Percentiles rank a stretch among this genome's conserved stretches.
Evolutionary conservation across 108 stramenopile species (phyloP).

Genomic region (Skeletonema marinoi): DNA sequence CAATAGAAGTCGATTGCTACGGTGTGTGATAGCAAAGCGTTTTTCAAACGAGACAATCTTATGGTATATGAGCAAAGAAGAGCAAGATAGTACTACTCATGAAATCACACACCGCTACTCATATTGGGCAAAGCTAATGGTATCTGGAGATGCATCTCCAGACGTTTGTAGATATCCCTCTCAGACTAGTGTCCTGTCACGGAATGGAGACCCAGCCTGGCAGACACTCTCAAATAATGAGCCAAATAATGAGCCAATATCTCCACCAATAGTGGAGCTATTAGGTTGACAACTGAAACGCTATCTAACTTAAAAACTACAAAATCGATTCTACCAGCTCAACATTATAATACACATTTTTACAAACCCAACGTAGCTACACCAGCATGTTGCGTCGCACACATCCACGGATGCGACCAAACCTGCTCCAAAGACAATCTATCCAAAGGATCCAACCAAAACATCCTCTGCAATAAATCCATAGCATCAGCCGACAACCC

Average conservation of each 20-base stretch:
- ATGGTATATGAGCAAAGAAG: conserved; percentile 88
- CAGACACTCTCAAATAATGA: conserved; percentile 43
- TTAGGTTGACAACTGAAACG: conserved; percentile 14
- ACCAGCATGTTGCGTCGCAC: not conserved
- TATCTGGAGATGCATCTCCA: conserved; percentile 58
- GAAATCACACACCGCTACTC: conserved; percentile 58
- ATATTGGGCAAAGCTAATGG: conserved; percentile 72
- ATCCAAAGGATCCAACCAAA: conserved; percentile 83
- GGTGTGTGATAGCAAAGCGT: conserved; percentile 74
- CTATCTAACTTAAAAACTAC: no score
- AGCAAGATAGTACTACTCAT: conserved; percentile 35
- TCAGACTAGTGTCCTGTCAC: conserved; percentile 62
- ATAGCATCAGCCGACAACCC: conserved; percentile 74
- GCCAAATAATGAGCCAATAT: conserved; percentile 19
- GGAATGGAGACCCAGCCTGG: conserved; percentile 59
- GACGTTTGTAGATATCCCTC: conserved; percentile 69
- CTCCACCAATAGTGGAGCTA: conserved; percentile 74
- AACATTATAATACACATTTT: not conserved
- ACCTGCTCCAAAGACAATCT: conserved; percentile 86
- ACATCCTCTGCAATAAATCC: conserved; percentile 87
- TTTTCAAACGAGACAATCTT: conserved; percentile 78
- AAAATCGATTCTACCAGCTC: not conserved
- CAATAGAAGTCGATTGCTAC: conserved; percentile 49
- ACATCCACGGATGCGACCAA: conserved; percentile 85
- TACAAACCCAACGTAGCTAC: not conserved